Evolutionary conservation across 2,329 filamentous ascomycete species (phyloP), one percentile per base, ranked within the genome.

Genomic region (Coniella vitis): DNA sequence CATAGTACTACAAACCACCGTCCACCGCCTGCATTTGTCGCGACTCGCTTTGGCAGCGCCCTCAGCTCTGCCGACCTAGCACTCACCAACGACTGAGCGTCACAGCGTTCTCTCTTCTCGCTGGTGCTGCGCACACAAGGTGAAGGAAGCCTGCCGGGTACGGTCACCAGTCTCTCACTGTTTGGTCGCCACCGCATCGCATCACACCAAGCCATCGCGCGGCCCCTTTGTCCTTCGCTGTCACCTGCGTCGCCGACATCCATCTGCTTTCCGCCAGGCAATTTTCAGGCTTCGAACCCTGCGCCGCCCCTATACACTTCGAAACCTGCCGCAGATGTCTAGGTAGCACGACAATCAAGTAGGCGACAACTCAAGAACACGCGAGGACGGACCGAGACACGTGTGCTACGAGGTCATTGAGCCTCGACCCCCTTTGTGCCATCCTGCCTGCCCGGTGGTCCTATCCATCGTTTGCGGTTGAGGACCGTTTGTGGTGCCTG

Each of bases 401-500:
- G 47, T 41, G 51, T 44, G 39, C 38, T 29, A 45, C 44, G 47
- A 39, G 39, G 49, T 32, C 47, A 34, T 38, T 25, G 40, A 51
- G 7, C 37, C 22, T 43, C 44, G 39, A 48, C 35, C 38, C 25
- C 29, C 49, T 39, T 43, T 38, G 47, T 50, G 35, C 29, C 36
- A 41, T 40, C 47, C 17, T 32, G 38, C 22, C n/a, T 17, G 25
- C 47, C 34, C 29, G 13, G 14, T 21, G 21, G 31, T 16, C 25
- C 22, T 47, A 16, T 16, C 17, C 25, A 20, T 12, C 34, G 42
- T 32, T 20, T 17, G 31, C 41, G 21, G 39, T 14, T 22, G 35
- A 25, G 17, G 31, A 43, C 21, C 31, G 14, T 40, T 29, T 40
- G 14, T 29, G 8, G 17, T 22, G 25, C 10, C 45, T 19, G 35